Conservation (phyloP, 2,329 filamentous ascomycete genomes). For the Hymenoscyphus scutula region DNA sequence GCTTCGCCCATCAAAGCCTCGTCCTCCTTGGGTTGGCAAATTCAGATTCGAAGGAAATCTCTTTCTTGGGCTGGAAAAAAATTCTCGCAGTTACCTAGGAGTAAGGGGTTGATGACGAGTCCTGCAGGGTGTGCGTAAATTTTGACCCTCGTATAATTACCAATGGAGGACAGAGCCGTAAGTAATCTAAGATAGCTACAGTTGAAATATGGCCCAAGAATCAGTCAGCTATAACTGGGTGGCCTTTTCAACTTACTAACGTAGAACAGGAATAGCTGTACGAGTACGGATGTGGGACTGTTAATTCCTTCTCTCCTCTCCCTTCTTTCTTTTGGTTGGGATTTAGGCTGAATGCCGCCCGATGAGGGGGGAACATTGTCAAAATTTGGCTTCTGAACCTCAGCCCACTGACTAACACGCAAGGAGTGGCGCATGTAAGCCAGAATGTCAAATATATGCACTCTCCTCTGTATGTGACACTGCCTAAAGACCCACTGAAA, state of each 20-base stretch:
- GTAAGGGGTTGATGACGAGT: too few species aligned
- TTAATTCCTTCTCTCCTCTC: neutral
- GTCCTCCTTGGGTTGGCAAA: neutral
- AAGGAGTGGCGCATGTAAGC: neutral
- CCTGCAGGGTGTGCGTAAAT: too few species aligned
- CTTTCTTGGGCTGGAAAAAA: too few species aligned
- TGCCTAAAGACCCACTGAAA: neutral
- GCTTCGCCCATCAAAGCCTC: neutral
- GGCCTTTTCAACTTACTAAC: neutral
- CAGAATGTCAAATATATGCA: slow-evolving; percentile 1
- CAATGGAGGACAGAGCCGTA: too few species aligned
- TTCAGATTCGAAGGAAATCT: too few species aligned
- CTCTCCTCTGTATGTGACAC: neutral
- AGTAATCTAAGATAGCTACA: too few species aligned
- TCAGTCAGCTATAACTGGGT: too few species aligned
- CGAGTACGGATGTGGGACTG: neutral
- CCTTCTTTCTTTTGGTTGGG: neutral
- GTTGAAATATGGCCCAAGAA: too few species aligned
- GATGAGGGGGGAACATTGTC: neutral
- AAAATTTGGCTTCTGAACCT: neutral
- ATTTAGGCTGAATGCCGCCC: neutral
- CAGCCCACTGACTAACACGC: neutral
- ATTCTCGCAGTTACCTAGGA: too few species aligned
- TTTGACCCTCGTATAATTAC: too few species aligned
- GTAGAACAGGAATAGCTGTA: neutral